Conservation (phyloP, 2,329 filamentous ascomycete genomes). For the Byssoonygena ceratinophila region DNA sequence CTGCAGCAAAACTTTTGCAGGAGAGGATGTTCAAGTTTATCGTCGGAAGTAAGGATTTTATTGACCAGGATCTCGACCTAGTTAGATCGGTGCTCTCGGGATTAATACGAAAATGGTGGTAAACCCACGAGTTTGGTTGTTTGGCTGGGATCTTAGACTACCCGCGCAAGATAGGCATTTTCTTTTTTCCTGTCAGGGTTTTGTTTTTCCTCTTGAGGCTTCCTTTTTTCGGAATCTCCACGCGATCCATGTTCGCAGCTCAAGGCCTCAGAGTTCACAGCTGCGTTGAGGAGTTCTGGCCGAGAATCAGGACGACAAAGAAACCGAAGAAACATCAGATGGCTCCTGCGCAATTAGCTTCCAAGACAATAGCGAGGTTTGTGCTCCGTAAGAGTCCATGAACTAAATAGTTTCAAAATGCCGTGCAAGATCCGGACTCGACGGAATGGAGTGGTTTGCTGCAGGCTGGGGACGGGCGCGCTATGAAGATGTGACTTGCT, state of each 20-base stretch:
- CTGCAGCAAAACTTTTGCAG: not conserved
- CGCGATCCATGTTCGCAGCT: constrained; percentile 5
- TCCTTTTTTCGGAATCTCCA: constrained; percentile 10
- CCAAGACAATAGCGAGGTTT: constrained; percentile 2
- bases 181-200: constrained; percentile 6
- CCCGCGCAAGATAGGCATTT: constrained; percentile 6
- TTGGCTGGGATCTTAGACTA: constrained; percentile 12
- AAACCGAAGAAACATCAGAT: no score
- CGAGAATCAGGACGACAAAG: no score
- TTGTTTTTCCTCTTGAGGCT: not conserved
- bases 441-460: not conserved
- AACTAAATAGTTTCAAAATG: not conserved
- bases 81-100: constrained; percentile 8
- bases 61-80: not conserved
- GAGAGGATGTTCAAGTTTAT: constrained; percentile 12
- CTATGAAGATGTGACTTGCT: no score
- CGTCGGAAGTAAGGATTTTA: constrained; percentile 5
- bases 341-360: not conserved
- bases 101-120: constrained; percentile 8
- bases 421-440: not conserved
- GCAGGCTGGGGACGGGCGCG: not conserved
- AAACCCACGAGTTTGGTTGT: constrained; percentile 12
- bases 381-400: not conserved
- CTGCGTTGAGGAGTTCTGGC: not conserved
- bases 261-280: not conserved